Evolutionary conservation across 2,329 filamentous ascomycete genomes (phyloP).

Genomic region (Allantophomopsis lycopodina): DNA sequence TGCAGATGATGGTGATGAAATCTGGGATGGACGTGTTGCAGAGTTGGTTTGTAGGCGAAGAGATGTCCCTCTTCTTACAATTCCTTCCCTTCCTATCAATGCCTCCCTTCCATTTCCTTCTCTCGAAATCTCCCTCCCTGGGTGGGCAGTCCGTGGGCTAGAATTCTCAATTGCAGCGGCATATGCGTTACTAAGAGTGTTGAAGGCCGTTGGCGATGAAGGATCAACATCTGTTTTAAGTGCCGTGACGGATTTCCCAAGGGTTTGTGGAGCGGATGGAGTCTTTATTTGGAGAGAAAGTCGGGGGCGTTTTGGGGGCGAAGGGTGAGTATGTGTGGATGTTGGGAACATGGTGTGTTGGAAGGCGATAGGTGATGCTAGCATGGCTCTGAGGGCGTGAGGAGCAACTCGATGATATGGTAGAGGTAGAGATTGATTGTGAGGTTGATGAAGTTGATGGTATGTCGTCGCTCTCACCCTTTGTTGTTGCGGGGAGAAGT

Average conservation of each 20-base stretch:
- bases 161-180: conserved; percentile 46
- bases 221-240: conserved; percentile 33
- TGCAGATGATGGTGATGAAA: no score
- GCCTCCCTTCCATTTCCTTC: no score
- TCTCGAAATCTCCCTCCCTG: conserved; percentile 20
- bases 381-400: no score
- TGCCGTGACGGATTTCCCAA: conserved; percentile 26
- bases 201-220: conserved; percentile 48
- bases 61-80: conserved; percentile 20
- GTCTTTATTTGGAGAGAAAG: conserved; percentile 42
- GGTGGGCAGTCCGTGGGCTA: conserved; percentile 28
- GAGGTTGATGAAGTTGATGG: no score
- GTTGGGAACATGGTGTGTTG: conserved; percentile 9
- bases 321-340: conserved; percentile 10
- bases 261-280: conserved; percentile 22
- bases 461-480: no score
- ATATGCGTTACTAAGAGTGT: conserved; percentile 53
- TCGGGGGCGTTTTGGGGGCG: conserved; percentile 28
- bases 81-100: conserved; percentile 22
- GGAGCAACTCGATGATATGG: no score
- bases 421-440: no score
- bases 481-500: no score
- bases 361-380: background rate
- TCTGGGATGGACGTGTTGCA: conserved; percentile 1
- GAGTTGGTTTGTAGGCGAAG: conserved; percentile 16